phyloP scores from a whole-genome alignment of 805 yeast genomes.

The Wickerhamiella australiensis region DNA sequence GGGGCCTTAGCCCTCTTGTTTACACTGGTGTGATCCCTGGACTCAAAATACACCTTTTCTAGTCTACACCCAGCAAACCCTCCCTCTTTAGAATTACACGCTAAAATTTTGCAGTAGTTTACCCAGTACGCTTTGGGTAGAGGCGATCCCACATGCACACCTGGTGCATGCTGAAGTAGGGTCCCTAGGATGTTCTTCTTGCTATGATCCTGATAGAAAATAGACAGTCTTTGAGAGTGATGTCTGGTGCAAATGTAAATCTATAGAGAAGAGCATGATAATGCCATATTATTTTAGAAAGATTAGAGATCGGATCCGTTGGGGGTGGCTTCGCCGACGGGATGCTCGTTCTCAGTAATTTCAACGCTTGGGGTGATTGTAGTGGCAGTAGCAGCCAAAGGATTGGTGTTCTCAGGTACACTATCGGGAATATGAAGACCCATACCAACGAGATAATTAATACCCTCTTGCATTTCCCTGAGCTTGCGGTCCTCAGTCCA shows the following conservation, averaged over 20 bases:
- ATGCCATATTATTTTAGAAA: background rate
- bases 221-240: too few relatives aligned
- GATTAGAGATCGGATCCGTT: constrained; percentile 5
- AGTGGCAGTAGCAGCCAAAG: constrained; percentile 11
- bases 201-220: background rate
- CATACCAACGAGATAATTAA: constrained; percentile 31
- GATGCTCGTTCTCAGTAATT: background rate
- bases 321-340: constrained; percentile 2
- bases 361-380: constrained; percentile 8
- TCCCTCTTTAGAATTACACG: too few relatives aligned
- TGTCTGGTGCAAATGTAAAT: background rate
- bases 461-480: constrained; percentile 33
- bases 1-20: too few relatives aligned
- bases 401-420: constrained; percentile 1
- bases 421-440: constrained; percentile 25
- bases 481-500: constrained; percentile 57
- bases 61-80: too few relatives aligned
- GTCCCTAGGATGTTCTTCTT: background rate
- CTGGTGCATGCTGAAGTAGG: background rate
- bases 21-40: too few relatives aligned
- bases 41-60: too few relatives aligned
- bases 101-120: too few relatives aligned
- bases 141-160: too few relatives aligned
- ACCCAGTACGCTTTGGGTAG: too few relatives aligned
- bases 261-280: background rate